Evolutionary conservation across 2,329 filamentous ascomycete species (phyloP).

Genomic region (Shiraia sp.): DNA sequence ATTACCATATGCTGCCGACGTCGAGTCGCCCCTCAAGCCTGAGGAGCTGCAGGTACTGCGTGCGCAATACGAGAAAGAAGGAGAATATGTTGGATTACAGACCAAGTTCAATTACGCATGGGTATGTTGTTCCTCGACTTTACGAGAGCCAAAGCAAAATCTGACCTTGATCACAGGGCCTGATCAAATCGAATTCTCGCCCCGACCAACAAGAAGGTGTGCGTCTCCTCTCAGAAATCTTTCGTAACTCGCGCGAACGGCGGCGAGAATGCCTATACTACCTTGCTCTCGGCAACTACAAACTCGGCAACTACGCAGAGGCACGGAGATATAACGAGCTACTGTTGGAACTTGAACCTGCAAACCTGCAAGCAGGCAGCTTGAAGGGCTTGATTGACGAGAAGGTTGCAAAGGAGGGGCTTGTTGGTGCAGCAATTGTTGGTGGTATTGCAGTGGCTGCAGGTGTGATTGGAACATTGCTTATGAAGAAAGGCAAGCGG

Average conservation of each 20-base stretch:
- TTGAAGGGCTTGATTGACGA: conserved; percentile 89
- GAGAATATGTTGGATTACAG: conserved; percentile 93
- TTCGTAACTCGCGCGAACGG: conserved; percentile 88
- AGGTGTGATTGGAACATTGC: conserved; percentile 85
- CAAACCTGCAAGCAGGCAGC: conserved; percentile 87
- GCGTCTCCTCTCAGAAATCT: conserved; percentile 92
- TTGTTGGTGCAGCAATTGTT: conserved; percentile 93
- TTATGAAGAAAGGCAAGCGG: conserved; percentile 73
- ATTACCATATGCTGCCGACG: conserved; percentile 74
- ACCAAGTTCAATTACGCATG: conserved; percentile 99
- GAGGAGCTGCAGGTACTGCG: conserved; percentile 92
- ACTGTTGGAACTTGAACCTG: conserved; percentile 85
- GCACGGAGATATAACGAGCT: conserved; percentile 93
- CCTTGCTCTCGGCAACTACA: conserved; percentile 95
- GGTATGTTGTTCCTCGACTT: conserved; percentile 57
- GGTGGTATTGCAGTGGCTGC: conserved; percentile 91
- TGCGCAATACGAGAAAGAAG: conserved; percentile 95
- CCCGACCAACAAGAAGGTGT: conserved; percentile 92
- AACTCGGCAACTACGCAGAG: conserved; percentile 96
- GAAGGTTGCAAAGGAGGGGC: conserved; percentile 90
- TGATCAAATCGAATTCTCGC: conserved; percentile 88
- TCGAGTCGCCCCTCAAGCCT: conserved; percentile 90
- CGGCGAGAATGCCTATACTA: conserved; percentile 98
- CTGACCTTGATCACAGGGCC: conserved; percentile 63
- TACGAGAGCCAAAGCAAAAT: not conserved